phyloP scores from a whole-genome alignment of 2,329 filamentous ascomycete genomes.

The Coniochaeta sp. region DNA sequence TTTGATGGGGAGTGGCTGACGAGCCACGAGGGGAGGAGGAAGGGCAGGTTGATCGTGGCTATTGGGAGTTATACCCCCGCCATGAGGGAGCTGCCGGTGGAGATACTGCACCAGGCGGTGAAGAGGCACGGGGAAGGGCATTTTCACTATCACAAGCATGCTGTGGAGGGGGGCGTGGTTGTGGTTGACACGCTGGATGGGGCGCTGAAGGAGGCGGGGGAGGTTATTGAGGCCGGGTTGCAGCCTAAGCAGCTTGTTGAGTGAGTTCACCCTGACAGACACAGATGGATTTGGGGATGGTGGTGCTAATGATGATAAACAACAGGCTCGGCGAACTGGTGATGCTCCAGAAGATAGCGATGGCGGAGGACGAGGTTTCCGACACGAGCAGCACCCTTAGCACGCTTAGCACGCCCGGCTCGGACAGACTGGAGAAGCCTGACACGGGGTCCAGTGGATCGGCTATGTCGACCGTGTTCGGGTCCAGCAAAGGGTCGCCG shows the following conservation, averaged over 20 bases:
- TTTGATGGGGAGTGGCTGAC: slow-evolving; percentile 72
- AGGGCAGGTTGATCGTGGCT: slow-evolving; percentile 65
- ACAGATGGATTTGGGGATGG: not conserved
- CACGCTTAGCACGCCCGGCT: slow-evolving; percentile 15
- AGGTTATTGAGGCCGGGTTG: slow-evolving; percentile 73
- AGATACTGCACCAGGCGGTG: slow-evolving; percentile 60
- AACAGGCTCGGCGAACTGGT: slow-evolving; percentile 68
- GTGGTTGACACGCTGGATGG: slow-evolving; percentile 73
- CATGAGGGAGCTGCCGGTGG: slow-evolving; percentile 79
- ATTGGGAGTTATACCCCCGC: slow-evolving; percentile 62
- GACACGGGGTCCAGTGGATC: slow-evolving; percentile 20
- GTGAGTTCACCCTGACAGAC: slow-evolving; percentile 32
- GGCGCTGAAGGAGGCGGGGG: slow-evolving; percentile 76
- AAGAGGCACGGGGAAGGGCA: slow-evolving; percentile 35
- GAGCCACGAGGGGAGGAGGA: slow-evolving; percentile 59
- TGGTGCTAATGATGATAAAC: not conserved
- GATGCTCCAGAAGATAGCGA: slow-evolving; percentile 44
- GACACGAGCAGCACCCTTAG: slow-evolving; percentile 22
- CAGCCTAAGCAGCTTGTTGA: slow-evolving; percentile 73
- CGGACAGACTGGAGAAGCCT: slow-evolving; percentile 27
- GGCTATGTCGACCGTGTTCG: slow-evolving; percentile 34
- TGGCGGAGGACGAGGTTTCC: slow-evolving; percentile 20
- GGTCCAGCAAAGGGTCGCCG: slow-evolving; percentile 10
- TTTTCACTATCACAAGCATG: slow-evolving; percentile 61
- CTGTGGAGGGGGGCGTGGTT: slow-evolving; percentile 56